These are phyloP conservation scores for Euryodendron excelsum DNA, from an alignment of 148 eudicot species.

Conservation along the genomic window DNA sequence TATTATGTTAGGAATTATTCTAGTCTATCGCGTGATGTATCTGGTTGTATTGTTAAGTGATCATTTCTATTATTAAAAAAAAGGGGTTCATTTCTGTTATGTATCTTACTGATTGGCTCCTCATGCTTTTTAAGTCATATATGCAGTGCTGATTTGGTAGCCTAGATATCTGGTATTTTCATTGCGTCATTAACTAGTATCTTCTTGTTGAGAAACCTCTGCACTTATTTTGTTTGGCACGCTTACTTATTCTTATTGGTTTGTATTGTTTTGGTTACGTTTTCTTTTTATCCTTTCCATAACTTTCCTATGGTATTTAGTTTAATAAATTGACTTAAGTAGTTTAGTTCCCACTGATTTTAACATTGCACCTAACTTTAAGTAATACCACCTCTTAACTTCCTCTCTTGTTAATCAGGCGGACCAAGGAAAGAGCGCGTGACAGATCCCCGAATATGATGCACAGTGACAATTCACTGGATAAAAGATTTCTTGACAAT, in stretches of 20 bases:
- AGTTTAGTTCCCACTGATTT: background rate
- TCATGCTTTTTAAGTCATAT: background rate
- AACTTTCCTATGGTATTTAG: background rate
- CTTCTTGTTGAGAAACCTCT: background rate
- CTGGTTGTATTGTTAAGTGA: background rate
- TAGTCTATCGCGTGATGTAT: too few species aligned
- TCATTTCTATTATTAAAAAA: background rate
- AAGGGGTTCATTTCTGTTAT: too few species aligned
- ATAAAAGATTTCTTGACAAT: slow-evolving; percentile 36
- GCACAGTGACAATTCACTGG: slow-evolving; percentile 43
- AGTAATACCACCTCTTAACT: background rate
- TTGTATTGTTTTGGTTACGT: background rate
- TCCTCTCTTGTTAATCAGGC: slow-evolving; percentile 35
- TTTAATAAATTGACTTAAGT: background rate
- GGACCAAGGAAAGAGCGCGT: slow-evolving; percentile 39
- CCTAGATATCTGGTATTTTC: background rate
- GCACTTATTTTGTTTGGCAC: background rate
- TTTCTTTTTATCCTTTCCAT: background rate
- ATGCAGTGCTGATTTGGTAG: background rate
- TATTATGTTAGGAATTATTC: background rate
- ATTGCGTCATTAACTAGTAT: background rate
- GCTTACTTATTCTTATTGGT: background rate
- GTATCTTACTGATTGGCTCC: background rate
- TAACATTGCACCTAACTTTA: background rate
- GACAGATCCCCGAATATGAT: slow-evolving; percentile 51